phyloP scores from a whole-genome alignment of 2,329 filamentous ascomycete genomes.

The Penicillium sp. region DNA sequence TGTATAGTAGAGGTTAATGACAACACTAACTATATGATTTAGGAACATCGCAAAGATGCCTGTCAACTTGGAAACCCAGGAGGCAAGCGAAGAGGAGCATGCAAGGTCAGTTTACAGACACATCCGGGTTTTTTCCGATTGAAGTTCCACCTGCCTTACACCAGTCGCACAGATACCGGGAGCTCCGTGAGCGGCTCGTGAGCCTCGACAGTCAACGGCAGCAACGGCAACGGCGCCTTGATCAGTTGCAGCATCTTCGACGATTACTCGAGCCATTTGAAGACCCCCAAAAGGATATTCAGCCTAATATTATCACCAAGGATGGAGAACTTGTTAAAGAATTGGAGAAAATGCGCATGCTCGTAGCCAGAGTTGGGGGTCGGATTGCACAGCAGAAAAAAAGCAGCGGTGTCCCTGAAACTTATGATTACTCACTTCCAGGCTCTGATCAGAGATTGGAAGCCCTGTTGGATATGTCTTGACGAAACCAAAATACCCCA shows the following conservation, averaged over 20 bases:
- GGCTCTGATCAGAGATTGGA: constrained; percentile 35
- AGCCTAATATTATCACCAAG: constrained; percentile 54
- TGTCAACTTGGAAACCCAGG: constrained; percentile 32
- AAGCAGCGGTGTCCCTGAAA: constrained; percentile 13
- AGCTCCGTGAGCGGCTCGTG: constrained; percentile 44
- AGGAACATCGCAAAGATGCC: constrained; percentile 43
- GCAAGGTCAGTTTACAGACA: constrained; percentile 27
- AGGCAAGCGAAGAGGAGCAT: constrained; percentile 31
- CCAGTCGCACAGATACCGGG: constrained; percentile 37
- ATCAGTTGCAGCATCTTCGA: constrained; percentile 47
- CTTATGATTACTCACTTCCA: constrained; percentile 22
- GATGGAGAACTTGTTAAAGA: constrained; percentile 52
- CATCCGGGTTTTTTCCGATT: constrained; percentile 11
- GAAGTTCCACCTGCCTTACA: constrained; percentile 24
- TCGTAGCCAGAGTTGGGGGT: constrained; percentile 44
- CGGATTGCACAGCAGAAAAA: constrained; percentile 34
- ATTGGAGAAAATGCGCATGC: constrained; percentile 49
- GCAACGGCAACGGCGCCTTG: constrained; percentile 46
- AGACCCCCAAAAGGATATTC: constrained; percentile 50
- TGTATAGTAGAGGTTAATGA: not conserved
- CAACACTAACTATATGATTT: constrained; percentile 4
- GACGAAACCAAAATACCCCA: constrained; percentile 16
- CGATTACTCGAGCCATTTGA: constrained; percentile 50
- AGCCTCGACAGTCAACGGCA: constrained; percentile 46
- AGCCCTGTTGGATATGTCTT: constrained; percentile 39